Conservation (phyloP, 2,329 filamentous ascomycete genomes). For the Curvularia spicifera region DNA sequence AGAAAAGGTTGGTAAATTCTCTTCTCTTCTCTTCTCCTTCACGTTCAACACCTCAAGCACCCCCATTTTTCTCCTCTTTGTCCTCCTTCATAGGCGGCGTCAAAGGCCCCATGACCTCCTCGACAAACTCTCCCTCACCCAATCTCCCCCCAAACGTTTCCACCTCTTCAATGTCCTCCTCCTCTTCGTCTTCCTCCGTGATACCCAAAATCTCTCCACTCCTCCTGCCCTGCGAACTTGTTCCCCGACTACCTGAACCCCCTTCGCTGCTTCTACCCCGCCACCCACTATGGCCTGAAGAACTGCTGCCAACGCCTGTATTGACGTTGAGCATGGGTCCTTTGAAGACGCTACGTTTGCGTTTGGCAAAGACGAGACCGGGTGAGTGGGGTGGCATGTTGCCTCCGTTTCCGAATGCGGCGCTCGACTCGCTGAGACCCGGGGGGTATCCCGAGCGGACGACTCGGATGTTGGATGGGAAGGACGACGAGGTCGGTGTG, state of each 20-base stretch:
- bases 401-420: constrained; percentile 61
- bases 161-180: constrained; percentile 62
- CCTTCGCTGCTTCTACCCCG: constrained; percentile 16
- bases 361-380: constrained; percentile 77
- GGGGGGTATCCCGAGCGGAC: constrained; percentile 63
- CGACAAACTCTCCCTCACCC: constrained; percentile 43
- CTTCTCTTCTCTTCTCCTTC: background rate
- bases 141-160: constrained; percentile 64
- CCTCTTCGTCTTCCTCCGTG: constrained; percentile 51
- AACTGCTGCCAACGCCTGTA: constrained; percentile 27
- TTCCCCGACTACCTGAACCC: constrained; percentile 43
- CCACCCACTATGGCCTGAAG: constrained; percentile 1
- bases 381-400: constrained; percentile 53
- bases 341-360: constrained; percentile 83
- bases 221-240: constrained; percentile 69
- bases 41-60: background rate
- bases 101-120: constrained; percentile 23
- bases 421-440: constrained; percentile 40
- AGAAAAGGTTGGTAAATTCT: background rate
- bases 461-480: constrained; percentile 85
- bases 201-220: constrained; percentile 77
- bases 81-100: constrained; percentile 15
- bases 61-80: background rate
- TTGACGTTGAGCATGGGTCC: constrained; percentile 69
- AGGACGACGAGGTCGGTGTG: constrained; percentile 74